These are phyloP conservation scores for Corymbia calophylla DNA, from an alignment of 441 rosid species.

Conservation along the genomic window DNA sequence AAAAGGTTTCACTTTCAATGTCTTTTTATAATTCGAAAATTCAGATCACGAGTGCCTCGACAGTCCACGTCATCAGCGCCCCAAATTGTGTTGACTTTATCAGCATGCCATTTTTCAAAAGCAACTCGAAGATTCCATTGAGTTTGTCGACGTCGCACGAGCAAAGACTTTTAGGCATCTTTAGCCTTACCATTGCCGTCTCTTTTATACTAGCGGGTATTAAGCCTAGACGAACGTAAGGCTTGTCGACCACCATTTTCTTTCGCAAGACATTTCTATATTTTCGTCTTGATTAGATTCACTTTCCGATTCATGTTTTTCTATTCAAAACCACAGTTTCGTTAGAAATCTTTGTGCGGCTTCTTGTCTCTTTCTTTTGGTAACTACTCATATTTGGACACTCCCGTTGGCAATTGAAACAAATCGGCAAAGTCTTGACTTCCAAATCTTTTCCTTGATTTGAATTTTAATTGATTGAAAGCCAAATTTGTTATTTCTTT, in stretches of 20 bases:
- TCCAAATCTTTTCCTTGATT: background rate
- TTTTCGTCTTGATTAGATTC: background rate
- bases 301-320: background rate
- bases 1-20: background rate
- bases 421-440: background rate
- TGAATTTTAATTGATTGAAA: accelerated
- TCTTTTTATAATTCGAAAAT: background rate
- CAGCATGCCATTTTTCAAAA: background rate
- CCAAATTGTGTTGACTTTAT: background rate
- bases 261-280: background rate
- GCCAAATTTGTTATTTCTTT: background rate
- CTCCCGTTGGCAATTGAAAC: background rate
- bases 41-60: background rate
- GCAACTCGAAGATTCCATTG: background rate
- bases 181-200: background rate
- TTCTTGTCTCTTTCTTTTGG: background rate
- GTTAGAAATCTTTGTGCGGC: background rate
- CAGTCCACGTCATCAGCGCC: background rate
- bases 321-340: background rate
- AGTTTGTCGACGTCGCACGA: background rate
- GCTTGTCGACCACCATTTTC: background rate
- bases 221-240: background rate
- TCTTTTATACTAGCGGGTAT: background rate
- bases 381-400: background rate
- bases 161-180: background rate